Evolutionary conservation across 139 green algal genomes (phyloP), one percentile per base, ranked within the genome.

Genomic region (Chlorella sp.): DNA sequence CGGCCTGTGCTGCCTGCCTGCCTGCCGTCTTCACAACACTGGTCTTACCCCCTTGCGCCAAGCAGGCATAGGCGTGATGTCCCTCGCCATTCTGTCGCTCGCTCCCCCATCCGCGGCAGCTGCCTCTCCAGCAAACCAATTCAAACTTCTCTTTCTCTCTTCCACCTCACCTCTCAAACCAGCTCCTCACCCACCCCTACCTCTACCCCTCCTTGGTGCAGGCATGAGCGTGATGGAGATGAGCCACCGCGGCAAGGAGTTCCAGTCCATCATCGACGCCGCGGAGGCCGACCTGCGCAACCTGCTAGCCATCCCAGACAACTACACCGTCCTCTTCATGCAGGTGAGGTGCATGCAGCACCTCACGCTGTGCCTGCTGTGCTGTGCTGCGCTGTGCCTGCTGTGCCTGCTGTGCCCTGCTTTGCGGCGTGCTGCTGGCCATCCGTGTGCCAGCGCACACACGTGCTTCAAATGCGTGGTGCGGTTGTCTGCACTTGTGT

Each of bases 141-240:
- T n/a, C n/a, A n/a, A n/a, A n/a, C n/a, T n/a, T n/a, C n/a, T n/a
- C n/a, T n/a, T n/a, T n/a, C n/a, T n/a, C n/a, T n/a, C n/a, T n/a
- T n/a, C n/a, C n/a, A n/a, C n/a, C 48, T 57, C 48, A 57, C 48
- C 5, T 9, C 9, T 57, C 9, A 9, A 57, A 57, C 48, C 48
- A 57, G 48, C 48, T 16, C 7, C 48, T 16, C 9, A 57, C 48
- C 48, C 48, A 76, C n/a, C n/a, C n/a, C n/a, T 9, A 76, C 68
- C 24, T 26, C n/a, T 30, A n/a, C 71, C 71, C 16, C 12, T 53
- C 16, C 37, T 7, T 11, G 24, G n/a, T 61, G n/a, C 85, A 85
- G 98, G 98, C 85, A 98, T 98, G 95, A 97, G 93, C 90, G 97
- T 99, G 22, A 99, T 99, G 97, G 98, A 99, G 95, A 99, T 99